Evolutionary conservation across 1,284 basidiomycete genomes (phyloP).

Genomic region (Wallemia mellicola): DNA sequence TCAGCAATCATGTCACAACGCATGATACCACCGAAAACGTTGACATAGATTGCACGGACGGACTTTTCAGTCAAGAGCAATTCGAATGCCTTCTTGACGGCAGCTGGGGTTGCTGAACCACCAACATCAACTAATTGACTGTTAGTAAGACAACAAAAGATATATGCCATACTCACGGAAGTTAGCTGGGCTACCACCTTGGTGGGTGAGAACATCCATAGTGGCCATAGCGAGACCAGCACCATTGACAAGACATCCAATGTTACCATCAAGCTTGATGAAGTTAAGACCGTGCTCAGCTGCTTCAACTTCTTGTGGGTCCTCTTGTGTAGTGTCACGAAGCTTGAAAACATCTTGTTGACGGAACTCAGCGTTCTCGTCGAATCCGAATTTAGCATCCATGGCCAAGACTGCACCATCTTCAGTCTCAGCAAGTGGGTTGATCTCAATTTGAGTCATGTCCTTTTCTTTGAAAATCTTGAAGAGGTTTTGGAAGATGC

Average conservation of each 20-base stretch:
- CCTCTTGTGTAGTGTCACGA: conserved; percentile 81
- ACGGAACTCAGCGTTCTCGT: conserved; percentile 96
- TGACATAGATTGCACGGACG: conserved; percentile 97
- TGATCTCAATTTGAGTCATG: conserved; percentile 98
- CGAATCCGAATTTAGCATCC: conserved; percentile 99
- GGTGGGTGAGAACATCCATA: conserved; percentile 89
- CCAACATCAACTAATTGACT: background rate
- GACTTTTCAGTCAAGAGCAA: conserved; percentile 65
- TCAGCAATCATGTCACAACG: conserved; percentile 90
- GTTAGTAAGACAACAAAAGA: background rate
- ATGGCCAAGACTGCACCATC: conserved; percentile 91
- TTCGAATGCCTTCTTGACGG: conserved; percentile 98
- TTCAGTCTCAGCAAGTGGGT: conserved; percentile 80
- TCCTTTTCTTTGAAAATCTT: conserved; percentile 97
- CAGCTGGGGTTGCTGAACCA: conserved; percentile 53
- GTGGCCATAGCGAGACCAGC: conserved; percentile 99
- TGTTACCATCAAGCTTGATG: conserved; percentile 94
- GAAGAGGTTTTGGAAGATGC: conserved; percentile 83
- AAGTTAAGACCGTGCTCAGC: conserved; percentile 67
- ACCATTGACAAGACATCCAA: conserved; percentile 95
- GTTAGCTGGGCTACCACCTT: conserved; percentile 89
- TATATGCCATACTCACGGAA: conserved; percentile 16
- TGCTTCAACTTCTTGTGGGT: conserved; percentile 86
- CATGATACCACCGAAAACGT: conserved; percentile 82
- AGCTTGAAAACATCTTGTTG: conserved; percentile 71